A percentile compares a stretch with the other conserved stretches of the same genome.
These are phyloP conservation scores for Viola odorata DNA, from an alignment of 345 rosid species.

Conservation along the genomic window DNA sequence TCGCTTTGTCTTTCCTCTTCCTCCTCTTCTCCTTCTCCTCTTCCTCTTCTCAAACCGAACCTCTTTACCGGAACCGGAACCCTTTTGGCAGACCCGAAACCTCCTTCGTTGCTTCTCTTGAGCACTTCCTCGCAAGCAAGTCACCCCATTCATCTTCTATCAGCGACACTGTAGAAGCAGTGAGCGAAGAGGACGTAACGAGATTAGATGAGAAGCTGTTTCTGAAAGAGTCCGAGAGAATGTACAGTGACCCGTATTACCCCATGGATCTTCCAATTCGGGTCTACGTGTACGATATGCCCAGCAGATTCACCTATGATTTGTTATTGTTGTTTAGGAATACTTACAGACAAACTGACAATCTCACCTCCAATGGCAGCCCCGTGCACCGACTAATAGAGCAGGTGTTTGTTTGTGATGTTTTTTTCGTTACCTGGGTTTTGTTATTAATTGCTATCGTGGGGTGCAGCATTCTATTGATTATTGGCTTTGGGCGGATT, in stretches of 20 bases:
- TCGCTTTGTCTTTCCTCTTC: constrained; percentile 22
- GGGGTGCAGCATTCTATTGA: constrained; percentile 76
- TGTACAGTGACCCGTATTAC: constrained; percentile 38
- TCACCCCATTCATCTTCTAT: constrained; percentile 17
- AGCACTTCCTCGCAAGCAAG: constrained; percentile 40
- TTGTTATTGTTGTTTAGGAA: constrained; percentile 65
- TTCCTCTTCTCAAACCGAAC: constrained; percentile 15
- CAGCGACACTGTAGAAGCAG: constrained; percentile 30
- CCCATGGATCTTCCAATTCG: constrained; percentile 52
- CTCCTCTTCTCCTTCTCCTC: constrained; percentile 19
- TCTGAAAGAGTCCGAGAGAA: constrained; percentile 36
- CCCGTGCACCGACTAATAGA: constrained; percentile 94
- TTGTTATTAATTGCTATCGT: neutral
- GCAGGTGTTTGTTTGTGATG: constrained; percentile 36
- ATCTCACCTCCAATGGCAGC: constrained; percentile 95
- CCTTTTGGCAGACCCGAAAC: constrained; percentile 33
- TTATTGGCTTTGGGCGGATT: constrained; percentile 97
- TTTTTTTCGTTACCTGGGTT: neutral
- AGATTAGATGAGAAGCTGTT: constrained; percentile 43
- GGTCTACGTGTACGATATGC: constrained; percentile 92
- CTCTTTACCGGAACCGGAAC: neutral
- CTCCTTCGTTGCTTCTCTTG: constrained; percentile 72
- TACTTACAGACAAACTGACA: constrained; percentile 61
- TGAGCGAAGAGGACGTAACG: constrained; percentile 26
- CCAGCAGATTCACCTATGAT: constrained; percentile 74